Base-by-base conservation (phyloP, 148 eudicot genomes). In the Cornus suecica region DNA sequence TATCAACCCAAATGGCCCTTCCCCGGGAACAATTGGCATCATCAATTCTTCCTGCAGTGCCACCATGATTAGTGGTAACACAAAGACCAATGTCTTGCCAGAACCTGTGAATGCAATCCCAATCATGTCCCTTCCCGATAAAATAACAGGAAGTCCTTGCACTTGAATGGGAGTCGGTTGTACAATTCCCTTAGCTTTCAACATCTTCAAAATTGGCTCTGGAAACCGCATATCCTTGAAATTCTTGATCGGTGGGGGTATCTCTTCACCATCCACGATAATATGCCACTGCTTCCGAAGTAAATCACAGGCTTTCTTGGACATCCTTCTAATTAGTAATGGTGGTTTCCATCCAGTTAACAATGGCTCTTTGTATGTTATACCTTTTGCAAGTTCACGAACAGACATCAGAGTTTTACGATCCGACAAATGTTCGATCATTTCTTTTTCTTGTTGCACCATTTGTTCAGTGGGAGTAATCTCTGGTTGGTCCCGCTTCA, bases 81-180 rank as follows among this genome's bases (percentile, higher is more conserved):
- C 98, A 70, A 94, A 91, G 6, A 85, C 97, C 76, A 91, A 79
- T 0, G 98, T 94, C 76, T 94, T 94, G 16, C 98, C 98, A 6
- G 98, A 91, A 20, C 98, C 98, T 0, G 94, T 94, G 75, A 90
- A 90, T 0, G 98, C 98, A 80, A 94, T 91, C 24, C 94, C 98
- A 56, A 94, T 91, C 97, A 94, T 91, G 65, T 94, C 97, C 72
- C 98, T 76, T 1, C 98, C 98, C 0, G 97, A 82, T 70, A 92
- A 86, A 72, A 90, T 87, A 22, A 90, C 97, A 27, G 97, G 95
- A 62, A 92, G 85, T 18, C 97, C 97, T 77, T 92, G 93, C 20
- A 90, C 95, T 79, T 92, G 97, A 32, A 92, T 92, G 4, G 95
- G 95, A 3, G 97, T 92, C 0, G 95, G 97, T 61, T 89, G 89